phyloP scores from a whole-genome alignment of 352 stramenopile species.

The Globisporangium uncinulatum region DNA sequence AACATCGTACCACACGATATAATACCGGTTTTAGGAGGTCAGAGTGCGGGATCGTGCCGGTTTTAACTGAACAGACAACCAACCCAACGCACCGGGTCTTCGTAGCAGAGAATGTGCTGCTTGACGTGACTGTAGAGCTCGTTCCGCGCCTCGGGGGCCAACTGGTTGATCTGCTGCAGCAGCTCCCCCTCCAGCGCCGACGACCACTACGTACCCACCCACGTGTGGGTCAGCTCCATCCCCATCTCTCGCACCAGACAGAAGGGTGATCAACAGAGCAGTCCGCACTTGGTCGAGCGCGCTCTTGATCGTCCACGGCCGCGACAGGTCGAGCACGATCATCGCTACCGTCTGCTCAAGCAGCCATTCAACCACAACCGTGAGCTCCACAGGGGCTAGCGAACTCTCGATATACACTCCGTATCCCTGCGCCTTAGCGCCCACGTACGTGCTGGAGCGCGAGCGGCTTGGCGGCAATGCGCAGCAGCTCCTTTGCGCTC shows the following conservation, averaged over 20 bases:
- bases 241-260: not conserved
- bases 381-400: not conserved
- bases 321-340: conserved; percentile 66
- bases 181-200: conserved; percentile 67
- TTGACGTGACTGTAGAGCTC: conserved; percentile 63
- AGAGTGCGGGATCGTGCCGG: not conserved
- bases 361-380: not conserved
- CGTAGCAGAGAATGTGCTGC: conserved; percentile 69
- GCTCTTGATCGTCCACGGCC: conserved; percentile 79
- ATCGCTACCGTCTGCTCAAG: conserved; percentile 42
- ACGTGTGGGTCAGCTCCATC: not conserved
- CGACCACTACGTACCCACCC: conserved; percentile 37
- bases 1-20: not conserved
- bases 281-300: conserved; percentile 50
- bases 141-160: conserved; percentile 38
- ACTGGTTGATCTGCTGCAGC: conserved; percentile 64
- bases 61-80: too few relatives aligned
- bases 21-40: not conserved
- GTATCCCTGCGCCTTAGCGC: too few relatives aligned
- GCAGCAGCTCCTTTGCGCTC: conserved; percentile 56
- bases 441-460: conserved; percentile 36
- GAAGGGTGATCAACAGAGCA: not conserved
- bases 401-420: too few relatives aligned
- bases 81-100: conserved; percentile 52
- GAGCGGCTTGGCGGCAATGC: conserved; percentile 55